Evolutionary conservation across 2,329 filamentous ascomycete species (phyloP).

Genomic region (Orbilia brochopaga): DNA sequence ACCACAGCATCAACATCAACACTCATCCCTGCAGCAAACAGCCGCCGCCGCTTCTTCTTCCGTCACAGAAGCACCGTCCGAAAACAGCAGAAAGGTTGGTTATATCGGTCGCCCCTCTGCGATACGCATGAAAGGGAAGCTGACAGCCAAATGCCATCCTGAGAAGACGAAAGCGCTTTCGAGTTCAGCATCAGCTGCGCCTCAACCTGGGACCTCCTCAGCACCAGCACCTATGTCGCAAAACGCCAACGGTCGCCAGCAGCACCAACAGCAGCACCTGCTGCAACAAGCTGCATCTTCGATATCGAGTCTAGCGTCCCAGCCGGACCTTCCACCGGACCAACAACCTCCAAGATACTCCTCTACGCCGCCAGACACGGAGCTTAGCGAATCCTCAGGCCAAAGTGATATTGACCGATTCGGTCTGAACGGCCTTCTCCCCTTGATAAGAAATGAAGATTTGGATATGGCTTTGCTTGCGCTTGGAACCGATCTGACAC

Average conservation of each 20-base stretch:
- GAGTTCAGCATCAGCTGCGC: slow-evolving; percentile 22
- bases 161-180: slow-evolving; percentile 25
- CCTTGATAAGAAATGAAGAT: slow-evolving; percentile 54
- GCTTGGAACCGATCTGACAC: slow-evolving; percentile 69
- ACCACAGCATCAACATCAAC: slow-evolving; percentile 14
- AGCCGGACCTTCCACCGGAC: slow-evolving; percentile 31
- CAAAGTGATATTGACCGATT: slow-evolving; percentile 54
- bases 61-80: slow-evolving; percentile 26
- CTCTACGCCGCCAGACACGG: slow-evolving; percentile 46
- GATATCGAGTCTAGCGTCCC: slow-evolving; percentile 33
- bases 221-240: slow-evolving; percentile 25
- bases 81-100: slow-evolving; percentile 47
- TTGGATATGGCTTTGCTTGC: slow-evolving; percentile 59
- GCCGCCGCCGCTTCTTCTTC: slow-evolving; percentile 12
- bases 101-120: background rate
- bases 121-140: too few species aligned
- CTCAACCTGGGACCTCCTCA: slow-evolving; percentile 10
- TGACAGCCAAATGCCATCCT: background rate
- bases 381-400: slow-evolving; percentile 46
- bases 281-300: slow-evolving; percentile 29
- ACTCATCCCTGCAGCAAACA: slow-evolving; percentile 23
- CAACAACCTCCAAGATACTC: slow-evolving; percentile 47
- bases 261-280: slow-evolving; percentile 12
- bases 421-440: slow-evolving; percentile 54
- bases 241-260: slow-evolving; percentile 22